Evolutionary conservation across 2,329 filamentous ascomycete species (phyloP).

Genomic region (Botryotinia globosa): DNA sequence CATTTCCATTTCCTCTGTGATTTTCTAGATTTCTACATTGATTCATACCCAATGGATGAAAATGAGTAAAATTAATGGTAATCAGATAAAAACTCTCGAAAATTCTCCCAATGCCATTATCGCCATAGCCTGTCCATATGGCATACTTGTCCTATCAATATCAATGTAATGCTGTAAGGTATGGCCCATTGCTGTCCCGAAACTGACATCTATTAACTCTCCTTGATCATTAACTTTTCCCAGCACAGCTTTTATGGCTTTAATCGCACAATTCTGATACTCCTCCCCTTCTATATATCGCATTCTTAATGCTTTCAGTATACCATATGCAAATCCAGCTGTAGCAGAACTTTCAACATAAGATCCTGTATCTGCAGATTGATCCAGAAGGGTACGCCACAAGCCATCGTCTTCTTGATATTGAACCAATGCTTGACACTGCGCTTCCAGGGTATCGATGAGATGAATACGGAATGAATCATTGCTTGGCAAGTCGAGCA

Average conservation of each 20-base stretch:
- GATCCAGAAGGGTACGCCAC: slow-evolving; percentile 73
- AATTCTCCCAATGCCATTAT: slow-evolving; percentile 79
- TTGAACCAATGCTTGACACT: slow-evolving; percentile 61
- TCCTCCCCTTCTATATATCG: slow-evolving; percentile 60
- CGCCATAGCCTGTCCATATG: slow-evolving; percentile 81
- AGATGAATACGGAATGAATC: slow-evolving; percentile 59
- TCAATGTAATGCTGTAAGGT: slow-evolving; percentile 73
- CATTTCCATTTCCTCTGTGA: neutral
- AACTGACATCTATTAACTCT: slow-evolving; percentile 71
- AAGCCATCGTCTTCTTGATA: slow-evolving; percentile 62
- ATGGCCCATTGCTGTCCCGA: slow-evolving; percentile 75
- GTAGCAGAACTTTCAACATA: slow-evolving; percentile 77
- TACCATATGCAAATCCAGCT: slow-evolving; percentile 77
- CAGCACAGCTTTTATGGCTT: slow-evolving; percentile 65
- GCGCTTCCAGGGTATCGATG: slow-evolving; percentile 62
- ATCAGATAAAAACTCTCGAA: slow-evolving; percentile 44
- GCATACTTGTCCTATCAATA: slow-evolving; percentile 76
- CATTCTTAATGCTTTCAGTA: slow-evolving; percentile 70
- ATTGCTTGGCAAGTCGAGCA: slow-evolving; percentile 57
- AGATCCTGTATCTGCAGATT: slow-evolving; percentile 62
- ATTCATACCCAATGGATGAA: neutral
- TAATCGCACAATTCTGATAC: slow-evolving; percentile 60
- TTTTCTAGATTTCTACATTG: neutral
- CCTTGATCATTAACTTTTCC: slow-evolving; percentile 63
- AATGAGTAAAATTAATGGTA: neutral